These are phyloP conservation scores for Thalassiosira hispida DNA, from an alignment of 352 stramenopile species.

Conservation along the genomic window DNA sequence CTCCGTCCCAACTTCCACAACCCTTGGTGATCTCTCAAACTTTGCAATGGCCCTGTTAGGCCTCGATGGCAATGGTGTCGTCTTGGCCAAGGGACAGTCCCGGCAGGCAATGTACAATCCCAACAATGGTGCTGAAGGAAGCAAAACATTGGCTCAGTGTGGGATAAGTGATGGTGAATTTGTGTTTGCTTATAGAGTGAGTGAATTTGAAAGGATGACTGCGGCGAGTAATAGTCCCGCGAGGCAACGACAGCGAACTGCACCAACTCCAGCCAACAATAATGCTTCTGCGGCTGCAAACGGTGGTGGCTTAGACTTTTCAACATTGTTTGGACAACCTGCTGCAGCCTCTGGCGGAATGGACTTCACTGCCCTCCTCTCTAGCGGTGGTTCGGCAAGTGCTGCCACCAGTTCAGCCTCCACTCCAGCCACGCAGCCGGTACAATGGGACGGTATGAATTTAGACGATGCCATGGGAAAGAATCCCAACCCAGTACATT, in stretches of 20 bases:
- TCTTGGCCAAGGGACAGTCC: constrained; percentile 56
- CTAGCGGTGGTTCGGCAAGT: not conserved
- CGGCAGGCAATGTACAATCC: constrained; percentile 4
- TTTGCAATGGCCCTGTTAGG: constrained; percentile 64
- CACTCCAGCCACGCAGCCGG: not conserved
- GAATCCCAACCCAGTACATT: constrained; percentile 70
- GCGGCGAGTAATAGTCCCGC: not conserved
- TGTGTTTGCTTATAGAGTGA: constrained; percentile 48
- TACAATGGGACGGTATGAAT: too few relatives aligned
- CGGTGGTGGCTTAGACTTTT: constrained; percentile 13
- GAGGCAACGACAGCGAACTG: not conserved
- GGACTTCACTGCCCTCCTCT: constrained; percentile 63
- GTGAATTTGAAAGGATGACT: not conserved
- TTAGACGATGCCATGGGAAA: constrained; percentile 72
- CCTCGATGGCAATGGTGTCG: constrained; percentile 33
- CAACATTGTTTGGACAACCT: too few relatives aligned
- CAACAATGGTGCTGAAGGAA: constrained; percentile 2
- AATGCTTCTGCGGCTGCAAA: constrained; percentile 6
- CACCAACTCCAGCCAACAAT: constrained; percentile 16
- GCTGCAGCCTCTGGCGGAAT: constrained; percentile 12
- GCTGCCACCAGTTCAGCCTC: not conserved
- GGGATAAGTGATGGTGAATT: constrained; percentile 72
- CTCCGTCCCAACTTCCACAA: constrained; percentile 33
- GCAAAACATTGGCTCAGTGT: constrained; percentile 18
- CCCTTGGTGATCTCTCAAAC: constrained; percentile 55